These are phyloP conservation scores for Nemania bipapillata DNA, from an alignment of 2,329 filamentous ascomycete genomes.

Conservation along the genomic window DNA sequence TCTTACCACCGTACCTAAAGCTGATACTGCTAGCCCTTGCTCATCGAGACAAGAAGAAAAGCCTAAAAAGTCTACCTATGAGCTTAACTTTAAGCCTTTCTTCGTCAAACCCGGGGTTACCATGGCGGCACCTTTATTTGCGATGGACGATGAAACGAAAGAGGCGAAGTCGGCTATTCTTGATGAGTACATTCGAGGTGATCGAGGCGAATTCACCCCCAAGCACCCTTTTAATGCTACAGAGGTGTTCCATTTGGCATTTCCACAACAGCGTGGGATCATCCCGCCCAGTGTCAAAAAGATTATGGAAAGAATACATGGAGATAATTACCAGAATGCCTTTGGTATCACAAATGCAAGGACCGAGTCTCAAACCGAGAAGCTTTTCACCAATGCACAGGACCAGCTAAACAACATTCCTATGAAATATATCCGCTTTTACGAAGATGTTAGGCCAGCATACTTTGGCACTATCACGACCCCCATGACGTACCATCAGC, in stretches of 20 bases:
- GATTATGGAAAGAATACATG: constrained; percentile 68
- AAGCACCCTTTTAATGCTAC: constrained; percentile 57
- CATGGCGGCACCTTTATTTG: constrained; percentile 70
- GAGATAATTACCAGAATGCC: constrained; percentile 50
- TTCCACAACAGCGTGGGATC: constrained; percentile 58
- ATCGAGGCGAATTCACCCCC: constrained; percentile 58
- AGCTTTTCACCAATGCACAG: constrained; percentile 51
- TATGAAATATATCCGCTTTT: constrained; percentile 71
- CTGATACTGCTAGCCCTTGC: constrained; percentile 40
- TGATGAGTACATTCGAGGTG: constrained; percentile 63
- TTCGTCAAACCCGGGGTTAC: constrained; percentile 77
- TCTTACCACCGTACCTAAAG: constrained; percentile 28
- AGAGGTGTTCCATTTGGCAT: constrained; percentile 59
- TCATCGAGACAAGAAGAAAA: constrained; percentile 43
- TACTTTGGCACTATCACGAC: constrained; percentile 80
- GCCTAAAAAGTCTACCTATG: constrained; percentile 64
- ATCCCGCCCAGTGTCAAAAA: constrained; percentile 66
- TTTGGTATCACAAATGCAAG: constrained; percentile 47
- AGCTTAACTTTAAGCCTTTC: constrained; percentile 82
- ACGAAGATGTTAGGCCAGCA: constrained; percentile 72
- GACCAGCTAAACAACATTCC: constrained; percentile 60
- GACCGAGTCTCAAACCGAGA: constrained; percentile 56
- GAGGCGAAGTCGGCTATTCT: constrained; percentile 63
- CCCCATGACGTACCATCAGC: constrained; percentile 62
- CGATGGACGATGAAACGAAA: constrained; percentile 68